These are phyloP conservation scores for Irpex sp. DNA, from an alignment of 1,284 basidiomycete species.

Conservation along the genomic window DNA sequence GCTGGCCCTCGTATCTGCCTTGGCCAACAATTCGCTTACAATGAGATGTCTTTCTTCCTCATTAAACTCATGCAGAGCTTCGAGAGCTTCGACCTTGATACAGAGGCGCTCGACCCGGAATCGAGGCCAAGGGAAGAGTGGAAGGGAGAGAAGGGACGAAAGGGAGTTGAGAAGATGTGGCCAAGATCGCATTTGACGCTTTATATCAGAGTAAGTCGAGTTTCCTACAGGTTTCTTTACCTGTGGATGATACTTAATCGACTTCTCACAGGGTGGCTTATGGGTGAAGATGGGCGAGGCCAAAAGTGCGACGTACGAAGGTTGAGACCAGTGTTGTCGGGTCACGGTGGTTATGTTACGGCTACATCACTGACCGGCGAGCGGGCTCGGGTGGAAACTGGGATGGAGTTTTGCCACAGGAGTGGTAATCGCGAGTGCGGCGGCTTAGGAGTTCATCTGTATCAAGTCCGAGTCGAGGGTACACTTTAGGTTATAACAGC, in stretches of 20 bases:
- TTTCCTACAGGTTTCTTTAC: neutral
- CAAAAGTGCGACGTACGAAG: neutral
- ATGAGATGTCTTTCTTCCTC: conserved; percentile 40
- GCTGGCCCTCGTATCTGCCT: conserved; percentile 56
- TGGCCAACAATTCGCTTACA: conserved; percentile 52
- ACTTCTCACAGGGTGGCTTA: conserved; percentile 20
- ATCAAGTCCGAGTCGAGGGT: too few species aligned
- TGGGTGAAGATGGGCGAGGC: conserved; percentile 26
- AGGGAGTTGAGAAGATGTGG: conserved; percentile 33
- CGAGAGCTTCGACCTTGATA: conserved; percentile 27
- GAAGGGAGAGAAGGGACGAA: conserved; percentile 28
- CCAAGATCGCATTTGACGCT: conserved; percentile 37
- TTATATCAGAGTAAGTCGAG: conserved; percentile 33
- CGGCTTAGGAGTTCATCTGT: too few species aligned
- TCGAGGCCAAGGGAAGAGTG: conserved; percentile 31
- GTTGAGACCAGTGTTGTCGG: neutral
- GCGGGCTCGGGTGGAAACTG: too few species aligned
- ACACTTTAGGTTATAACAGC: too few species aligned
- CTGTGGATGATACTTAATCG: neutral
- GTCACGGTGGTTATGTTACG: too few species aligned
- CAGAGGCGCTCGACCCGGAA: conserved; percentile 27
- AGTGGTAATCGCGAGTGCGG: too few species aligned
- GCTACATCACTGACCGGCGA: too few species aligned
- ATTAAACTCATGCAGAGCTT: conserved; percentile 38
- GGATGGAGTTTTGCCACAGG: too few species aligned